A percentile compares a stretch with the other conserved stretches of the same genome.
These are phyloP conservation scores for Tolypocladium paradoxum DNA, from an alignment of 2,329 filamentous ascomycete genomes.

Conservation along the genomic window DNA sequence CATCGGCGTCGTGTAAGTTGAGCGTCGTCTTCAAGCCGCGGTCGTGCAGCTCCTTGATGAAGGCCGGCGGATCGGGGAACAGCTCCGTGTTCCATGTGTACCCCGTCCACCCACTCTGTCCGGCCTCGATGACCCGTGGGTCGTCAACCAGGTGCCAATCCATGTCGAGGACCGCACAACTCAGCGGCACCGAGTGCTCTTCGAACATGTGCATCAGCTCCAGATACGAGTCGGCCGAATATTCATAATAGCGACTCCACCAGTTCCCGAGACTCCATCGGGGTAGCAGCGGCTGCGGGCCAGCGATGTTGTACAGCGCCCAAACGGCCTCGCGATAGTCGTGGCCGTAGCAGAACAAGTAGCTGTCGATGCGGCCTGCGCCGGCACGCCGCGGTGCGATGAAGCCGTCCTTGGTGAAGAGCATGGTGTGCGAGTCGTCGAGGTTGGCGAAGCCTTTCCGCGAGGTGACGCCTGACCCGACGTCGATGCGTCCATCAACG, in stretches of 20 bases:
- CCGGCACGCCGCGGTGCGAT: slow-evolving; percentile 35
- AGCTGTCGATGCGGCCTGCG: slow-evolving; percentile 37
- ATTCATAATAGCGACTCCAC: slow-evolving; percentile 55
- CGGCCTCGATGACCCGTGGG: slow-evolving; percentile 31
- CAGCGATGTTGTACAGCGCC: slow-evolving; percentile 44
- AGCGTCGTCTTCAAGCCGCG: slow-evolving; percentile 42
- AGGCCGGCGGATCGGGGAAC: slow-evolving; percentile 43
- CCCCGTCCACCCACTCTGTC: slow-evolving; percentile 34
- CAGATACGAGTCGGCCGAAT: slow-evolving; percentile 44
- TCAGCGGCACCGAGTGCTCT: slow-evolving; percentile 40
- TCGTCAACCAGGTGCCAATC: slow-evolving; percentile 51
- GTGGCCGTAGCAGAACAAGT: slow-evolving; percentile 48
- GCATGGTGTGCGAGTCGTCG: slow-evolving; percentile 45
- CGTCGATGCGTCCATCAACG: slow-evolving; percentile 35
- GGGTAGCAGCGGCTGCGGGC: slow-evolving; percentile 42
- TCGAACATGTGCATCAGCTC: slow-evolving; percentile 45
- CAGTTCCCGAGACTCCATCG: slow-evolving; percentile 52
- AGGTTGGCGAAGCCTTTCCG: slow-evolving; percentile 38
- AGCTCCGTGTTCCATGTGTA: slow-evolving; percentile 17
- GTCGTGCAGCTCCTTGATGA: slow-evolving; percentile 39
- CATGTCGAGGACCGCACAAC: slow-evolving; percentile 53
- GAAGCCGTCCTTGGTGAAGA: slow-evolving; percentile 43
- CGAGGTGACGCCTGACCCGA: slow-evolving; percentile 41
- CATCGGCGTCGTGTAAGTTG: slow-evolving; percentile 53
- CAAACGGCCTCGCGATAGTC: slow-evolving; percentile 44